A percentile compares a stretch with the other conserved stretches of the same genome.
Evolutionary conservation across 129 eudicot species (phyloP).

Genomic region (Sambucus nigra): DNA sequence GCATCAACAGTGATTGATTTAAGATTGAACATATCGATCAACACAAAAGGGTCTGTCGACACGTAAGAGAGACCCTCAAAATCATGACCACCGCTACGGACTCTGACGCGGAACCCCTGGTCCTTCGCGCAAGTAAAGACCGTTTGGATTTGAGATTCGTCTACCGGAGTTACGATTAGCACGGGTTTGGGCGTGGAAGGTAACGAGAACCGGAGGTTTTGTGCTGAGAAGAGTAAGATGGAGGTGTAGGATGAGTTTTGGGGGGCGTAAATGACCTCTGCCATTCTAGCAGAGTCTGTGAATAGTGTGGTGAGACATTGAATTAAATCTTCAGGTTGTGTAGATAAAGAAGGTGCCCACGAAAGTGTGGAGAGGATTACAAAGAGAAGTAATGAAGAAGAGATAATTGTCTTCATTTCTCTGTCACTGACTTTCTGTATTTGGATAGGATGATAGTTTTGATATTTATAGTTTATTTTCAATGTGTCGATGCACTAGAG

Average conservation of each 20-base stretch:
- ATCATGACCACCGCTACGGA: constrained; percentile 3
- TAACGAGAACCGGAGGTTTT: constrained; percentile 9
- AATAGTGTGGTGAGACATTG: not conserved
- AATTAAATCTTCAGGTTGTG: not conserved
- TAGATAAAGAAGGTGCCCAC: not conserved
- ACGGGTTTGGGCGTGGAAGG: constrained; percentile 6
- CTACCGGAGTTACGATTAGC: constrained; percentile 10
- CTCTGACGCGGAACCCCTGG: constrained; percentile 2
- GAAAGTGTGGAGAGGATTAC: not conserved
- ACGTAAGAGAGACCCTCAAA: constrained; percentile 15
- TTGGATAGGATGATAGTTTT: too few relatives aligned
- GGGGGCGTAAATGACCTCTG: constrained; percentile 2
- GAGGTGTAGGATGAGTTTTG: constrained; percentile 2
- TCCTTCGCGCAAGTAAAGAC: constrained; percentile 2
- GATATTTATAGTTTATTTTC: too few relatives aligned
- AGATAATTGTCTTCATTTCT: too few relatives aligned
- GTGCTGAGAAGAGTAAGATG: not conserved
- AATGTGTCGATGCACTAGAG: too few relatives aligned
- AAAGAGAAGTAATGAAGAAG: not conserved
- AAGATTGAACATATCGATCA: constrained; percentile 14
- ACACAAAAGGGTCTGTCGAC: constrained; percentile 4
- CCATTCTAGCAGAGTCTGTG: too few relatives aligned
- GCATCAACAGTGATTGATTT: constrained; percentile 5
- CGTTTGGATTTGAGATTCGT: constrained; percentile 11
- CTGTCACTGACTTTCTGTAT: too few relatives aligned